Evolutionary conservation across 2,329 filamentous ascomycete species (phyloP).

Genomic region (Penicillium sclerotigenum): DNA sequence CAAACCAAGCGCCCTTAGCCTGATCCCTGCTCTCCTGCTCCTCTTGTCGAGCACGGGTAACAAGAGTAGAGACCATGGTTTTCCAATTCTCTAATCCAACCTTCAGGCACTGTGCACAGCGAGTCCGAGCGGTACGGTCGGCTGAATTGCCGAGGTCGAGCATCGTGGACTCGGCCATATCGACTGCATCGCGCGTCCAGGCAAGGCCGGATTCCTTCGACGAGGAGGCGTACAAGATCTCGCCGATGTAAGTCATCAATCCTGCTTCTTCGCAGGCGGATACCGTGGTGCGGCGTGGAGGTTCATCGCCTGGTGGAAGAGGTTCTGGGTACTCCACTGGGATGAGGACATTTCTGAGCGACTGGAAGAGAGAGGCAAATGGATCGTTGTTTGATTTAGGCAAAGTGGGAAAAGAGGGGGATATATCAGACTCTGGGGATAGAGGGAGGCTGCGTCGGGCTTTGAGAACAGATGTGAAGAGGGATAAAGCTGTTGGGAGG

Average conservation of each 20-base stretch:
- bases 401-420: slow-evolving; percentile 25
- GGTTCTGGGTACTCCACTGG: slow-evolving; percentile 66
- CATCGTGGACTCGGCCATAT: slow-evolving; percentile 67
- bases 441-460: slow-evolving; percentile 63
- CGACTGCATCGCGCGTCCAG: slow-evolving; percentile 87
- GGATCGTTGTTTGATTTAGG: slow-evolving; percentile 25
- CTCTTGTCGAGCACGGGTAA: slow-evolving; percentile 39
- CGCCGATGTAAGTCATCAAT: slow-evolving; percentile 85
- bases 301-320: slow-evolving; percentile 65
- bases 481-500: slow-evolving; percentile 68
- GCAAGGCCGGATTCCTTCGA: slow-evolving; percentile 68
- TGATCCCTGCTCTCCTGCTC: slow-evolving; percentile 35
- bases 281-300: slow-evolving; percentile 61
- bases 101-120: slow-evolving; percentile 73
- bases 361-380: slow-evolving; percentile 36
- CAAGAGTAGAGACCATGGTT: slow-evolving; percentile 69
- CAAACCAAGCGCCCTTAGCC: slow-evolving; percentile 35
- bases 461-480: slow-evolving; percentile 79
- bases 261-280: slow-evolving; percentile 81
- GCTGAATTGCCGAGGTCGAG: slow-evolving; percentile 33
- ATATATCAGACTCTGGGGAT: slow-evolving; percentile 27
- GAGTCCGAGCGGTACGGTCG: slow-evolving; percentile 48
- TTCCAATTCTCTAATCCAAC: slow-evolving; percentile 79
- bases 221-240: slow-evolving; percentile 78
- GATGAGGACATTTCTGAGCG: slow-evolving; percentile 46